Base-by-base conservation (phyloP, 257 asterid genomes). In the Asclepias syriaca region DNA sequence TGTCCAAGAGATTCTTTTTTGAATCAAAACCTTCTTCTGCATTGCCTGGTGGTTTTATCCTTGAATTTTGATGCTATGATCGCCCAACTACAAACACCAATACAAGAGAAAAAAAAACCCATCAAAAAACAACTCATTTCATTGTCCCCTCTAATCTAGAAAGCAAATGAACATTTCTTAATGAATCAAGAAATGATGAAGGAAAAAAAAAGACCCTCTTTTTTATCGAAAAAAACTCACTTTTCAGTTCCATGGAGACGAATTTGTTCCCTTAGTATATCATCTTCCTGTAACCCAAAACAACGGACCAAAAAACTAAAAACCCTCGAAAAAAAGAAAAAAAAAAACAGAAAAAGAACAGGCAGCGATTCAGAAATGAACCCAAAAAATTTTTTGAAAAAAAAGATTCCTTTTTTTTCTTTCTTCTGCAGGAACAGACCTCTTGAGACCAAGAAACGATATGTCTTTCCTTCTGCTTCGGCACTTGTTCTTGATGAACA, bases 381-480 rank as follows among this genome's bases (percentile, higher is more conserved):
- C 18, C 12, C 13, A 4, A 34, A 77, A 32, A 1, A 15, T 19
- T 0, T 0, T 24, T 24, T 24, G 27, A 2, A 57, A 5, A 51
- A 60, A 50, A 46, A 69, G 2, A 10, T 12, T 12, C 13, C 13
- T 49, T 49, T 49, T 19, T 54, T 54, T 53, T 53, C 50, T 22
- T 69, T 46, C 39, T 65, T 69, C 55, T 43, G 68, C 56, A 27
- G 57, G 2, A 72, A 68, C 89, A 73, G 70, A 94, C 99, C 99
- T 95, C 99, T 80, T 83, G 94, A 73, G 99, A 90, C 99, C 99
- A 95, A 68, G 99, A 95, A 77, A 91, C 99, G 66, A 95, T 95
- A 86, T 87, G 99, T 73, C 98, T 90, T 65, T 90, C 95, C 70
- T 92, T 94, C 84, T 81, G 92, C 72, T 94, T 94, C 4, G 88